Evolutionary conservation across 176 grass and related monocot species (phyloP), one percentile per base, ranked within the genome.

Genomic region (Phragmites australis): DNA sequence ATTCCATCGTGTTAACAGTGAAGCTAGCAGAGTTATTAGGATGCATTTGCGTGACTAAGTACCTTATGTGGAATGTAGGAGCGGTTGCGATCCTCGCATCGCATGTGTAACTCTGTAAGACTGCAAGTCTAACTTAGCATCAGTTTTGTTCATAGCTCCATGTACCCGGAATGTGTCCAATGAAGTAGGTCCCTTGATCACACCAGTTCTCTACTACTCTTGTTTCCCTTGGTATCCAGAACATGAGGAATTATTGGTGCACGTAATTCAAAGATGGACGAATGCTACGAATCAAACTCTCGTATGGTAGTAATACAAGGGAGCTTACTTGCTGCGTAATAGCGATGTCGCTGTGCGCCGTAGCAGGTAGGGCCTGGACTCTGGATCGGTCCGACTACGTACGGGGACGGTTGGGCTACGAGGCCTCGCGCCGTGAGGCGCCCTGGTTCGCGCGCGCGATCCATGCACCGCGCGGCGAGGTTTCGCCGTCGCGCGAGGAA

Each of bases 21-120:
- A 86, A 90, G 89, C 89, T 94, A 92, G 86, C 94, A 88, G 79
- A 86, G 45, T 65, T 43, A 82, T 79, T 63, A 65, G 65, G 45
- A 48, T 72, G 82, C 5, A 65, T 65, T 40, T 23, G 19, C 23
- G 67, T 32, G 60, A 81, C n/a, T 41, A 26, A 32, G 44, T 85
- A 52, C 77, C 65, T 57, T 71, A 11, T 50, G 58, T 78, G 39
- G 18, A 72, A 85, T 41, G 40, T 70, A 85, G 70, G 32, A 57
- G 48, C 22, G 66, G 54, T 22, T 72, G 29, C 8, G 11, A 75
- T 34, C 48, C 16, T 76, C 19, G 25, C 23, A 43, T 64, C 40
- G 48, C 51, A 61, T 69, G 44, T 52, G 64, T 32, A 82, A 34
- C 18, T 51, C 61, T 79, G 5, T 53, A 79, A 67, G 47, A 66